phyloP scores from a whole-genome alignment of 2,329 filamentous ascomycete genomes.

The Tolypocladium capitatum region DNA sequence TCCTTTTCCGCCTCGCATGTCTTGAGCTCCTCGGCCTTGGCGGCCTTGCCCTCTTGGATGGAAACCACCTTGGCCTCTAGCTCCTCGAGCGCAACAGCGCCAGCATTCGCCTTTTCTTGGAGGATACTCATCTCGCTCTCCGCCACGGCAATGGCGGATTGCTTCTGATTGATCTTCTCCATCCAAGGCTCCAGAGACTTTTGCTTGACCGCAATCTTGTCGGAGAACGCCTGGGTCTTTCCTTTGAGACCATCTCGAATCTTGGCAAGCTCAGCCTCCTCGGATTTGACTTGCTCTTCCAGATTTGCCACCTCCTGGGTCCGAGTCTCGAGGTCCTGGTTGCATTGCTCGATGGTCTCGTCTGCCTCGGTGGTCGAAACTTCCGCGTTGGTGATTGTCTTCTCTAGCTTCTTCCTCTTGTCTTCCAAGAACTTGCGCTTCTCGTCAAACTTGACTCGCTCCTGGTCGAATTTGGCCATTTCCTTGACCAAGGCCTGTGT shows the following conservation, averaged over 20 bases:
- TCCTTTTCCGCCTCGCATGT: conserved; percentile 61
- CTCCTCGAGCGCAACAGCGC: conserved; percentile 72
- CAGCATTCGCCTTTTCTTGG: conserved; percentile 76
- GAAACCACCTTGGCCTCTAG: conserved; percentile 63
- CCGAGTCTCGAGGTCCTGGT: conserved; percentile 64
- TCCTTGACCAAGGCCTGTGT: conserved; percentile 72
- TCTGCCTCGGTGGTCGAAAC: conserved; percentile 61
- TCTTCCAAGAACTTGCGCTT: conserved; percentile 86
- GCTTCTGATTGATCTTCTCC: conserved; percentile 92
- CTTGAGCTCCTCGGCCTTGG: conserved; percentile 64
- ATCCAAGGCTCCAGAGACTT: conserved; percentile 94
- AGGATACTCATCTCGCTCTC: conserved; percentile 91
- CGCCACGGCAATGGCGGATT: conserved; percentile 84
- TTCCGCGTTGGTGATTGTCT: conserved; percentile 66
- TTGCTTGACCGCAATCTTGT: conserved; percentile 84
- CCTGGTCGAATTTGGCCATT: conserved; percentile 86
- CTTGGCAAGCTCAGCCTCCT: conserved; percentile 69
- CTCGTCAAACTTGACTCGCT: conserved; percentile 93
- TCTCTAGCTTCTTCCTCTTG: conserved; percentile 93
- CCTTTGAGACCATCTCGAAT: conserved; percentile 84
- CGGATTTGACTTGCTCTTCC: conserved; percentile 60
- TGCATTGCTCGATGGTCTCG: conserved; percentile 64
- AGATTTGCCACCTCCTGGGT: conserved; percentile 61
- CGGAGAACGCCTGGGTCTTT: conserved; percentile 89
- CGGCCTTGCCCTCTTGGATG: conserved; percentile 56